Conservation (phyloP, 192 early-diverging fungal species). For the Mortierella hygrophila region DNA sequence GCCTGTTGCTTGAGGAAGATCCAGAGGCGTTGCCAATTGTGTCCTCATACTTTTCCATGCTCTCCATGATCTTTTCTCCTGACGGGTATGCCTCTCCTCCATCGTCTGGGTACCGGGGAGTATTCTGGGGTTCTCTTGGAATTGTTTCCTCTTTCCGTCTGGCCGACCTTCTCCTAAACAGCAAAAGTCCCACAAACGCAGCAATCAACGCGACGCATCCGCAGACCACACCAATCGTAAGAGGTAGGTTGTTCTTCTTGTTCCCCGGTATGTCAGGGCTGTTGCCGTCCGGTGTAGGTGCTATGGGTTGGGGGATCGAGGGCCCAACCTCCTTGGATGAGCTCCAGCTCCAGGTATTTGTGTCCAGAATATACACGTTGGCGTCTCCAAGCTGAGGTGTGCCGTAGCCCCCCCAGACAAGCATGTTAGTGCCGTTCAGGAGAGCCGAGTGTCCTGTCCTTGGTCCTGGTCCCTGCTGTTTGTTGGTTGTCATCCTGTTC, state of each 20-base stretch:
- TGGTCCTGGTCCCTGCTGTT: conserved; percentile 61
- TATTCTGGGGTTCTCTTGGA: conserved; percentile 5
- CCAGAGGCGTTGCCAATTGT: conserved; percentile 15
- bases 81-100: conserved; percentile 22
- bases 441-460: conserved; percentile 77
- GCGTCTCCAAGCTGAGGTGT: conserved; percentile 60
- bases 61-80: conserved; percentile 24
- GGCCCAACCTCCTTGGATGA: conserved; percentile 55
- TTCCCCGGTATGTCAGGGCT: neutral
- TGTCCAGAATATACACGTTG: conserved; percentile 76
- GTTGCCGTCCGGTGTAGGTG: neutral
- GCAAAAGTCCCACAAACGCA: conserved; percentile 48
- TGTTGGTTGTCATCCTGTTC: conserved; percentile 47
- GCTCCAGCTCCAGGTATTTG: conserved; percentile 71
- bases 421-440: conserved; percentile 68
- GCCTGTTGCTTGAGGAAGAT: conserved; percentile 20
- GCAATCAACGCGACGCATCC: conserved; percentile 56
- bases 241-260: conserved; percentile 23
- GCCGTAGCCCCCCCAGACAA: conserved; percentile 78
- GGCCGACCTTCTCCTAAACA: conserved; percentile 22
- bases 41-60: conserved; percentile 24
- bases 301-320: neutral
- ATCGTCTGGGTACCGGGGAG: neutral
- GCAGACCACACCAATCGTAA: conserved; percentile 43
- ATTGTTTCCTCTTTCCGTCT: neutral